Base-by-base conservation (phyloP, 176 grass and related monocot species). In the Musa acuminata region DNA sequence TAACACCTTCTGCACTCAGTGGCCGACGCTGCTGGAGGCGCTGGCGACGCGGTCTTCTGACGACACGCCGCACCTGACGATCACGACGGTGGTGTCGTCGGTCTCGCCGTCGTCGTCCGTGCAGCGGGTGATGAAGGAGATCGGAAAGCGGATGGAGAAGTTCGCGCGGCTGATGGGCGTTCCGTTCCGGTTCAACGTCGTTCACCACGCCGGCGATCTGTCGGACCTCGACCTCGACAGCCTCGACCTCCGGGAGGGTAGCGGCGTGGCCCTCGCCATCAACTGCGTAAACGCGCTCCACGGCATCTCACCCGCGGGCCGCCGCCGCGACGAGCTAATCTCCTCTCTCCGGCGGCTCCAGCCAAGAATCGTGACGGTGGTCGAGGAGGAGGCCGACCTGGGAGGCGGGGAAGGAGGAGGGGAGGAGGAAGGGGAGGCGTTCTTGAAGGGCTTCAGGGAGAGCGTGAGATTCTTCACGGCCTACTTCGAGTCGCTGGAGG, bases 1-100 rank as follows among this genome's bases (percentile, higher is more conserved):
- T 83, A 99, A 89, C 72, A 95, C 96, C 17, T 99, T 99, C 81
- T 99, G 96, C 84, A 99, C 96, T 64, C 96, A 99, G 89, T 99
- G 96, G 96, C 96, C 96, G 8, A 99, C 96, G 71, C 86, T 99
- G 22, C 90, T 99, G 0, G 96, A 99, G 83, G 96, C 96, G 12
- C 79, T 99, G 1, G 96, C 96, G 21, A 99, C 96, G 60, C 84
- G 91, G 1, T 99, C 96, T 2, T 82, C 96, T 13, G 91, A 99
- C 77, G 96, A 99, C 86, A 99, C 96, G 63, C 96, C 96, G 12
- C 96, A 99, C 80, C 88, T 99, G 29, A 86, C 96, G 1, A 86
- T 99, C 80, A 99, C 96, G 57, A 99, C 91, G 13, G 84, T 99
- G 11, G 91, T 83, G 13, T 0, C 25, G 11, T 68, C 72, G 6